These are phyloP conservation scores for Gracilaria gracilis DNA, from an alignment of 23 red algal genomes.

Conservation along the genomic window DNA sequence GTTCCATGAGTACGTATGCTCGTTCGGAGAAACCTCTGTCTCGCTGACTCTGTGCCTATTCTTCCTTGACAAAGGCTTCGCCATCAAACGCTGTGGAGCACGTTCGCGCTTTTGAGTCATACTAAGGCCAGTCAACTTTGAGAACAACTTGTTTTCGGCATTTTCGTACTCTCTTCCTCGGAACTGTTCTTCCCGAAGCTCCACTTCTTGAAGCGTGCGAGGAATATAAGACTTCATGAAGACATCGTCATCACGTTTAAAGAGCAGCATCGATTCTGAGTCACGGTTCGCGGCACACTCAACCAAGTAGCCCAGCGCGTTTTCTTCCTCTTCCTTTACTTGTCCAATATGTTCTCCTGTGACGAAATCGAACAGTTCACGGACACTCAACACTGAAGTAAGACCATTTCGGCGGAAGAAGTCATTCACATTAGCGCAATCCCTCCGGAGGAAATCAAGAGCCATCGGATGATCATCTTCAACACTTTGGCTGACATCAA, in stretches of 20 bases:
- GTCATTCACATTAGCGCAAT: conserved; percentile 89
- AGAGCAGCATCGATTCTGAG: conserved; percentile 13
- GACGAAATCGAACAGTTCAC: conserved; percentile 79
- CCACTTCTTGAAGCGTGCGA: conserved; percentile 62
- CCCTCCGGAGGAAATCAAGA: conserved; percentile 87
- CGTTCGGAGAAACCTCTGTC: neutral
- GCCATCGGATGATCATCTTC: conserved; percentile 95
- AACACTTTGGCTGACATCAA: conserved; percentile 97
- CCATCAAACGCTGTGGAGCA: neutral
- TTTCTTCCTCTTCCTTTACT: conserved; percentile 27
- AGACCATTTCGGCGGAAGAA: conserved; percentile 73
- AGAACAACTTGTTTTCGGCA: conserved; percentile 39
- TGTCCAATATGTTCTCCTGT: conserved; percentile 41
- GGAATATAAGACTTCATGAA: conserved; percentile 75
- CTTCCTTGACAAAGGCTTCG: conserved; percentile 8
- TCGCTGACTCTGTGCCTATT: neutral
- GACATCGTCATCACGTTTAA: conserved; percentile 58
- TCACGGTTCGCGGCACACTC: conserved; percentile 37
- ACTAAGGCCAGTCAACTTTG: conserved; percentile 58
- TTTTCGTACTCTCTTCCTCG: conserved; percentile 21
- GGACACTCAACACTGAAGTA: conserved; percentile 39
- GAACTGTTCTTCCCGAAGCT: conserved; percentile 39
- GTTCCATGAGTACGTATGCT: conserved; percentile 1
- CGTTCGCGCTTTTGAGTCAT: conserved; percentile 46
- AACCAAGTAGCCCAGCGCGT: conserved; percentile 25